Percentiles rank a stretch among this genome's conserved stretches.
Conservation (phyloP, 208 protist species). For the Angomonas deanei region DNA sequence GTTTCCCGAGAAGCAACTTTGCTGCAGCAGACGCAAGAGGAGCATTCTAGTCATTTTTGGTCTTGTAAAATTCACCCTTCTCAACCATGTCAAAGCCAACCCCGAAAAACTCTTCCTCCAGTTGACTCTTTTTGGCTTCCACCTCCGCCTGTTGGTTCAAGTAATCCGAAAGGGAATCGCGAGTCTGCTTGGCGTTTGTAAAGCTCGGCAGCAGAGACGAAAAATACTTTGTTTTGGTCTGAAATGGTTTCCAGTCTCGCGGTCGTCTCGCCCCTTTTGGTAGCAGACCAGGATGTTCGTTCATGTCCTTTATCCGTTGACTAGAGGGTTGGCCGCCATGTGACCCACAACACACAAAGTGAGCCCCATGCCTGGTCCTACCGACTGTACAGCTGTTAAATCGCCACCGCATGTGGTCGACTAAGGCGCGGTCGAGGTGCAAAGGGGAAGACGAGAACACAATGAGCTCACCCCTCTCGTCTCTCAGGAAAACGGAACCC, state of each 20-base stretch:
- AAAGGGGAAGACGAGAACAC: background rate
- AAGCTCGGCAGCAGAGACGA: conserved; percentile 42
- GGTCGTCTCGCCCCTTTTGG: conserved; percentile 15
- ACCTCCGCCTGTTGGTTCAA: conserved; percentile 20
- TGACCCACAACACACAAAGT: background rate
- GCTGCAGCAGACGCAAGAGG: too few relatives aligned
- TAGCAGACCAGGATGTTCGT: conserved; percentile 20
- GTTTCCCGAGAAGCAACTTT: too few relatives aligned
- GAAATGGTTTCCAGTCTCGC: conserved; percentile 50
- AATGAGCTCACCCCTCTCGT: background rate
- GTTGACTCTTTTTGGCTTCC: conserved; percentile 18
- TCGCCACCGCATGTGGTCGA: too few relatives aligned
- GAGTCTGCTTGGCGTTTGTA: conserved; percentile 31
- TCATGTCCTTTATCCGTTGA: background rate
- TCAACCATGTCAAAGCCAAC: conserved; percentile 66
- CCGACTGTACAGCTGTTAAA: too few relatives aligned
- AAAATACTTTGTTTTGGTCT: conserved; percentile 15
- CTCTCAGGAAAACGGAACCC: background rate
- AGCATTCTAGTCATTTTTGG: too few relatives aligned
- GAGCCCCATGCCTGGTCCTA: background rate
- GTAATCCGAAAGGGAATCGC: conserved; percentile 25
- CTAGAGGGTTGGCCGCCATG: background rate
- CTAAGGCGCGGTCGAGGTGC: background rate
- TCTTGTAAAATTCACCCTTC: too few relatives aligned
- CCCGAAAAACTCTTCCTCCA: conserved; percentile 51